These are phyloP conservation scores for Aspergillus quadricinctus DNA, from an alignment of 2,329 filamentous ascomycete species.

Conservation along the genomic window DNA sequence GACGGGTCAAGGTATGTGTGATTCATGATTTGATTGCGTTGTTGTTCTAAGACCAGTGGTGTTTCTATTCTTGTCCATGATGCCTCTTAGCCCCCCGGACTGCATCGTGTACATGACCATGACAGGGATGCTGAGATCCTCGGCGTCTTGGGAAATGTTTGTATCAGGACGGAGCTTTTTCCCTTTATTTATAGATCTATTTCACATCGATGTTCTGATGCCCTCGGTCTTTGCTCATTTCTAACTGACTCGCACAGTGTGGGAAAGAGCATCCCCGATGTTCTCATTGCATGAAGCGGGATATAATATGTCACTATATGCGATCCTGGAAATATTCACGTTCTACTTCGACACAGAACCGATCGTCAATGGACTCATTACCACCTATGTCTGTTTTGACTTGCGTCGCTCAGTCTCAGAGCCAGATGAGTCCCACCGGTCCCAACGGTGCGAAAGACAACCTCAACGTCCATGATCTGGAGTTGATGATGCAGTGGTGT, in stretches of 20 bases:
- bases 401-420: slow-evolving; percentile 5
- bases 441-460: slow-evolving; percentile 3
- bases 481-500: slow-evolving; percentile 35
- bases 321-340: slow-evolving; percentile 11
- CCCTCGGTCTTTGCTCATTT: background rate
- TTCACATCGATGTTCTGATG: background rate
- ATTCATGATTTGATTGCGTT: background rate
- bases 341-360: slow-evolving; percentile 7
- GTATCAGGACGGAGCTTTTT: background rate
- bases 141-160: background rate
- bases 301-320: slow-evolving; percentile 13
- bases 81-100: background rate
- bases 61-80: slow-evolving; percentile 1
- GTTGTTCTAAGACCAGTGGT: background rate
- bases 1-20: slow-evolving; percentile 19
- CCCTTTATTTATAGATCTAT: background rate
- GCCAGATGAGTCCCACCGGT: slow-evolving; percentile 6
- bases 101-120: background rate
- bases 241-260: slow-evolving; percentile 12
- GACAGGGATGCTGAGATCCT: background rate
- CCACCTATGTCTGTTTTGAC: slow-evolving; percentile 5
- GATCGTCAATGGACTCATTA: slow-evolving; percentile 6
- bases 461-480: slow-evolving; percentile 26
- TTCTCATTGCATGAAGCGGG: slow-evolving; percentile 12
- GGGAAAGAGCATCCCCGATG: slow-evolving; percentile 13